Conservation (phyloP, 768 basidiomycete genomes). For the Boletus rufocinnamomeus region DNA sequence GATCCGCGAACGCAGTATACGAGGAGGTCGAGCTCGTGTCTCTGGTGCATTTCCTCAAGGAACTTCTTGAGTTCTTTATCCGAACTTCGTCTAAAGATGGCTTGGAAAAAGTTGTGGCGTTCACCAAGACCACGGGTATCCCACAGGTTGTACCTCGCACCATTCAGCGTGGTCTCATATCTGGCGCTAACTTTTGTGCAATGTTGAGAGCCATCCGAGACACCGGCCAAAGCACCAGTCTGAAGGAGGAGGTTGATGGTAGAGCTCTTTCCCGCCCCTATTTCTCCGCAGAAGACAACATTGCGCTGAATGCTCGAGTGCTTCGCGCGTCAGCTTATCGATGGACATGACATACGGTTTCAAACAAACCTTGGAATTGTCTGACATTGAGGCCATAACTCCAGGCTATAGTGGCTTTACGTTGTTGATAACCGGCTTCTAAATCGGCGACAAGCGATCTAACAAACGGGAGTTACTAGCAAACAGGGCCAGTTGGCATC, state of each 20-base stretch:
- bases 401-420: not conserved
- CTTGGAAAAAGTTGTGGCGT: slow-evolving; percentile 16
- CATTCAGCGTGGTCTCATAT: slow-evolving; percentile 11
- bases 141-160: slow-evolving; percentile 23
- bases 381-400: not conserved
- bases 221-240: not conserved
- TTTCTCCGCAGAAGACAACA: slow-evolving; percentile 29
- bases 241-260: slow-evolving; percentile 28
- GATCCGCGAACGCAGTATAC: slow-evolving; percentile 41
- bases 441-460: not conserved
- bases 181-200: slow-evolving; percentile 18
- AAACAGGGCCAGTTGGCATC: not conserved
- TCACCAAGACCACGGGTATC: slow-evolving; percentile 43
- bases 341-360: not conserved
- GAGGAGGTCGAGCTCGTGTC: slow-evolving; percentile 40
- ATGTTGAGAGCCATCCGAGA: slow-evolving; percentile 12
- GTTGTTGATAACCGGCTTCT: not conserved
- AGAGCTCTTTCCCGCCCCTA: slow-evolving; percentile 31
- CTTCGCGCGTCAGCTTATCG: slow-evolving; percentile 3
- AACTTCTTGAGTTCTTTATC: slow-evolving; percentile 23
- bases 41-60: slow-evolving; percentile 22
- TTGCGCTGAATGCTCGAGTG: slow-evolving; percentile 7
- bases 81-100: slow-evolving; percentile 12
- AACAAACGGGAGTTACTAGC: not conserved
- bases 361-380: slow-evolving; percentile 14